phyloP scores from a whole-genome alignment of 2,329 filamentous ascomycete genomes.

The Didymella exigua region DNA sequence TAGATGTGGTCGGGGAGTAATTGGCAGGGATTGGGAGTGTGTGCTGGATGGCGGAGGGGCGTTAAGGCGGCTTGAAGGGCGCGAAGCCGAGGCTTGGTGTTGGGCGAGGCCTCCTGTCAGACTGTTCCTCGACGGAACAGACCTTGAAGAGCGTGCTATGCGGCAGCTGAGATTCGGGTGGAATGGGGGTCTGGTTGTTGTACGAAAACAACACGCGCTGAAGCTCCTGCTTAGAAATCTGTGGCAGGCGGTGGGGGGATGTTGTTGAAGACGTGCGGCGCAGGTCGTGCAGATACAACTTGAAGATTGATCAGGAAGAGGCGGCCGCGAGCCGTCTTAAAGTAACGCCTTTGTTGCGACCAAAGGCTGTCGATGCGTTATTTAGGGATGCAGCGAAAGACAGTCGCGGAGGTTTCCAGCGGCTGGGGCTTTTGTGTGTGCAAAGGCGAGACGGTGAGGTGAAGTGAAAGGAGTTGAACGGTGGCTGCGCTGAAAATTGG shows the following conservation, averaged over 20 bases:
- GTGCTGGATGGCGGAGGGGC: slow-evolving; percentile 47
- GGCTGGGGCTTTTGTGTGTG: slow-evolving; percentile 10
- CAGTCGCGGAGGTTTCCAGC: slow-evolving; percentile 15
- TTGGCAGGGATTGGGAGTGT: slow-evolving; percentile 8
- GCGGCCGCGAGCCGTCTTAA: slow-evolving; percentile 53
- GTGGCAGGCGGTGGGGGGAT: slow-evolving; percentile 52
- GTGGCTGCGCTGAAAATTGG: slow-evolving; percentile 18
- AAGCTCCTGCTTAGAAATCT: slow-evolving; percentile 44
- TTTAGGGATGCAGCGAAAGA: slow-evolving; percentile 17
- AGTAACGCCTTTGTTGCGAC: slow-evolving; percentile 50
- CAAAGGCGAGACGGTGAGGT: slow-evolving; percentile 15
- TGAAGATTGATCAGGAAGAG: slow-evolving; percentile 51
- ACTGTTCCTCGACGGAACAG: slow-evolving; percentile 99
- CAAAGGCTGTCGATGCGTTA: slow-evolving; percentile 44
- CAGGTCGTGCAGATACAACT: slow-evolving; percentile 54
- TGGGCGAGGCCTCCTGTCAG: slow-evolving; percentile 87
- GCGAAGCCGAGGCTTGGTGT: slow-evolving; percentile 85
- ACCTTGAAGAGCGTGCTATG: slow-evolving; percentile 97
- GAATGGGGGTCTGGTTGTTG: slow-evolving; percentile 57
- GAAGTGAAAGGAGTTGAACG: slow-evolving; percentile 9
- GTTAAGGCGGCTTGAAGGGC: slow-evolving; percentile 95
- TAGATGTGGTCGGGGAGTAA: slow-evolving; percentile 32
- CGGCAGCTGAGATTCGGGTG: slow-evolving; percentile 87
- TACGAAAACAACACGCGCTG: slow-evolving; percentile 53
- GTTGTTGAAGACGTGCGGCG: slow-evolving; percentile 58